Evolutionary conservation across 208 protist species (phyloP).

Genomic region (Trypanosoma platydactyli): DNA sequence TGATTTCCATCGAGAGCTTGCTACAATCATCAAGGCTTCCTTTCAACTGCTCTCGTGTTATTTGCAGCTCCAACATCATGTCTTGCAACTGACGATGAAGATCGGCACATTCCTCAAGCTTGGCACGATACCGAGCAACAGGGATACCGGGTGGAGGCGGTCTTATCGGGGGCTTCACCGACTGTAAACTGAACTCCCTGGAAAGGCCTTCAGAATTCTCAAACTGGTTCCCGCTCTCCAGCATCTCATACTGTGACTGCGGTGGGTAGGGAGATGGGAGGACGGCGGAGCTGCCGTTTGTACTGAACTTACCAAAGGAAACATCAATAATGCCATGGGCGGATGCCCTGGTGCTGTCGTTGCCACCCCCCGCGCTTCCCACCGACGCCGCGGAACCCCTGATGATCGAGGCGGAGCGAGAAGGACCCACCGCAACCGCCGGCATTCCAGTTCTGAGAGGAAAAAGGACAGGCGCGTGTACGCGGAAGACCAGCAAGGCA

Average conservation of each 20-base stretch:
- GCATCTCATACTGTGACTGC: too few relatives aligned
- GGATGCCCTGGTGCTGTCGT: background rate
- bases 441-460: background rate
- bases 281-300: background rate
- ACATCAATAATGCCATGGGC: background rate
- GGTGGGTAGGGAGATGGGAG: background rate
- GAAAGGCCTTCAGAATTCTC: background rate
- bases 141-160: conserved; percentile 15
- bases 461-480: too few relatives aligned
- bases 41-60: conserved; percentile 21
- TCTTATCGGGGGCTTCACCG: background rate
- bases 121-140: conserved; percentile 23
- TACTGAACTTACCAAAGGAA: background rate
- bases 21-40: conserved; percentile 11
- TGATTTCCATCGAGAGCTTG: conserved; percentile 18
- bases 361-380: background rate
- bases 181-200: too few relatives aligned
- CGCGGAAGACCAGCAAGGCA: background rate
- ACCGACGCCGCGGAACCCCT: background rate
- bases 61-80: conserved; percentile 9
- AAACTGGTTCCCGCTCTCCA: background rate
- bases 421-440: background rate
- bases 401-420: background rate
- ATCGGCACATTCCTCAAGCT: conserved; percentile 37
- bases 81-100: conserved; percentile 29